A percentile compares a stretch with the other conserved stretches of the same genome.
phyloP scores from a whole-genome alignment of 2,329 filamentous ascomycete genomes.

The Sarocladium brachiariae region DNA sequence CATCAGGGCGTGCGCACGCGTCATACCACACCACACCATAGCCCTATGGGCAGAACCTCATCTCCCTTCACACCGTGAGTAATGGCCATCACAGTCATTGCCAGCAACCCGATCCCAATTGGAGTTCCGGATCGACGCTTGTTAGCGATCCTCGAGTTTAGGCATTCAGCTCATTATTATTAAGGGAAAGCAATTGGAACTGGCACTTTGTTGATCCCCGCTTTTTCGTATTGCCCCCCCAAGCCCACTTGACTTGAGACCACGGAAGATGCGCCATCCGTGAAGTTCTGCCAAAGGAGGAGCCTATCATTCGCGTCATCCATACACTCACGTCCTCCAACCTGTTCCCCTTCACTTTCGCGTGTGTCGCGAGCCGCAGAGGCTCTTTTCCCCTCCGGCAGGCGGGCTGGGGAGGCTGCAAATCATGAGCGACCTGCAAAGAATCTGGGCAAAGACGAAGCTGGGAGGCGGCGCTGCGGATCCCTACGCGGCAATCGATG shows the following conservation, averaged over 20 bases:
- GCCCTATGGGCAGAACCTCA: not conserved
- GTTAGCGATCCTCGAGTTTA: not conserved
- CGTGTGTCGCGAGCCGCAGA: not conserved
- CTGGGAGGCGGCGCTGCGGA: constrained; percentile 47
- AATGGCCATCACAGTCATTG: not conserved
- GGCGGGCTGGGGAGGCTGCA: not conserved
- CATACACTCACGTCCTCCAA: too few relatives aligned
- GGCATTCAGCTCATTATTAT: not conserved
- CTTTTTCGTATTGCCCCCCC: constrained; percentile 2
- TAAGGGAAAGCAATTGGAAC: too few relatives aligned
- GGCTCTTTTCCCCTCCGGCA: not conserved
- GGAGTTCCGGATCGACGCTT: not conserved
- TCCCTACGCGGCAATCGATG: constrained; percentile 44
- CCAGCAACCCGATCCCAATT: not conserved
- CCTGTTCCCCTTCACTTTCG: too few relatives aligned
- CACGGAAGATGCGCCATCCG: constrained; percentile 4
- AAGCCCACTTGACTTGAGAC: constrained; percentile 3
- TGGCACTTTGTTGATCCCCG: not conserved
- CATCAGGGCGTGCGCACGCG: not conserved
- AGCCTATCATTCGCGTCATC: too few relatives aligned
- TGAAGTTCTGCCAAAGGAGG: constrained; percentile 1
- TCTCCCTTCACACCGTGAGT: not conserved
- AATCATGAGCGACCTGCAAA: constrained; percentile 69
- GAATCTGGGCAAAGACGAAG: constrained; percentile 71
- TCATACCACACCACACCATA: not conserved